Evolutionary conservation across 495 filamentous ascomycete genomes (phyloP).

Genomic region (Neurospora discreta): DNA sequence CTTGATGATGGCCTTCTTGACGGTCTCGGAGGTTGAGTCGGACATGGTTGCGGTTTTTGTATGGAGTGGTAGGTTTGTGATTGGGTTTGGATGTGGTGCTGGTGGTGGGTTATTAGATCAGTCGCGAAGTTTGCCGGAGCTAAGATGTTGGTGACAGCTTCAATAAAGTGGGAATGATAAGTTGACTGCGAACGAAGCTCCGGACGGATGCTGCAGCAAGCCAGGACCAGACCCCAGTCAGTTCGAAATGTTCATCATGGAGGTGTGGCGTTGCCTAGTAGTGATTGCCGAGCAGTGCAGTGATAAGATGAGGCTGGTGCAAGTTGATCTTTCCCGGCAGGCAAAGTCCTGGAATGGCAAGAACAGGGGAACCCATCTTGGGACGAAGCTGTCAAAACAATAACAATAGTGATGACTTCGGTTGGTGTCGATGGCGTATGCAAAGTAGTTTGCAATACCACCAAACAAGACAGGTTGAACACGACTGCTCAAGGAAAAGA

Average conservation of each 20-base stretch:
- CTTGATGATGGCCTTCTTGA: conserved; percentile 59
- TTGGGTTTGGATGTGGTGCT: neutral
- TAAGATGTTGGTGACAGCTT: neutral
- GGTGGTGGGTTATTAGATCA: neutral
- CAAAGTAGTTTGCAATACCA: neutral
- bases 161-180: neutral
- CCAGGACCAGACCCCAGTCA: neutral
- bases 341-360: neutral
- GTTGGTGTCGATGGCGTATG: neutral
- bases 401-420: neutral
- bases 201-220: neutral
- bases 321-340: neutral
- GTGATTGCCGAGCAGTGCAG: neutral
- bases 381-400: neutral
- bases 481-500: no score
- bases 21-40: conserved; percentile 16
- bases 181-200: neutral
- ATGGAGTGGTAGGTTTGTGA: neutral
- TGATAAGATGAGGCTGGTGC: neutral
- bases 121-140: neutral
- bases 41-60: conserved; percentile 19
- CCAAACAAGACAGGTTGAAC: no score
- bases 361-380: neutral
- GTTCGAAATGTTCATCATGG: neutral
- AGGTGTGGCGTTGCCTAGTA: neutral